Base-by-base conservation (phyloP, 768 basidiomycete species). In the Agaricus sinodeliciosus region DNA sequence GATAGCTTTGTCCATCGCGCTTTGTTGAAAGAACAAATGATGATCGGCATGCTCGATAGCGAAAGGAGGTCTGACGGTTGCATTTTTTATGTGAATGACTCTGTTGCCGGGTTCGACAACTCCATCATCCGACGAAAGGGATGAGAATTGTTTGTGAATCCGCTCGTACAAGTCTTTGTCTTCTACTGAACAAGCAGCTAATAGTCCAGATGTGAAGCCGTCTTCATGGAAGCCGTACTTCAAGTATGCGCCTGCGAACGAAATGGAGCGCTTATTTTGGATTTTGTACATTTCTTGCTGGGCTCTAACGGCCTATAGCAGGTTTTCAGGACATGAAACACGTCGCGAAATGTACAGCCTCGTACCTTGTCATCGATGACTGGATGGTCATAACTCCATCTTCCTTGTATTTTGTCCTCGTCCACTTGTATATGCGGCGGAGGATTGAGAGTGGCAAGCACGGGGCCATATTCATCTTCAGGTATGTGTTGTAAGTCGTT, bases 171-270 rank as follows among this genome's bases (percentile, higher is more conserved):
- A 40, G 5, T 13, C 28, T 22, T 60, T 58, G 40, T 59, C 62
- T 43, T 65, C 65, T 9, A 65, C 45, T 0, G 65, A 63, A 43
- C 67, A 69, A 0, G 72, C 70, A 9, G 72, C 75, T 5, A 66
- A 63, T 2, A 77, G 60, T 3, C 75, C 75, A 1, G 73, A 73
- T 0, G 74, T 74, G 58, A 88, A 88, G 2, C 84, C 86, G 60
- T 89, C 89, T 67, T 90, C 87, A 67, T 91, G 87, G 72, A 90
- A 89, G 15, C 87, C 87, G 59, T 87, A 89, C 52, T 79, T 79
- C 42, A 82, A 74, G 72, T 84, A 90, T 22, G 87, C 87, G 9
- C 86, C 85, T 1, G 77, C 84, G 61, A 75, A 85, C 7, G 82
- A 75, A 58, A 88, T 76, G 3, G 77, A 76, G 8, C 84, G 75